phyloP scores from a whole-genome alignment of 805 yeast genomes.

The Sporopachydermia quercuum region DNA sequence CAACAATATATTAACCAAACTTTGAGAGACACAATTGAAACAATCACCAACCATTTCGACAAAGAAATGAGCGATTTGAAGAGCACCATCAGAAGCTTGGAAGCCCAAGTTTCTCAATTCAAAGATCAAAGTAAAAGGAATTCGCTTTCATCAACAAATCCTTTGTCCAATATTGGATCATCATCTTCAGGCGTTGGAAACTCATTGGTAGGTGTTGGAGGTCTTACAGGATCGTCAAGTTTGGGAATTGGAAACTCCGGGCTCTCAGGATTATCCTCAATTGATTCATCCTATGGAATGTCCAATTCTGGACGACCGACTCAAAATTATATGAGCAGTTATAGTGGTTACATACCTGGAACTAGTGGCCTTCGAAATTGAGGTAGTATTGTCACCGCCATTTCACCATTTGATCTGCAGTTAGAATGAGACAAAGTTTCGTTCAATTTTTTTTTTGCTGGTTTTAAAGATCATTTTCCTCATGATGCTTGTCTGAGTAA shows the following conservation, averaged over 20 bases:
- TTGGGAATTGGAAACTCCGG: not conserved
- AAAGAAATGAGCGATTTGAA: not conserved
- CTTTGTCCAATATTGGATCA: not conserved
- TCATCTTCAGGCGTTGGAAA: not conserved
- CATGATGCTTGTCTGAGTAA: too few relatives aligned
- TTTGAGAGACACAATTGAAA: not conserved
- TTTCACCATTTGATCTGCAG: too few relatives aligned
- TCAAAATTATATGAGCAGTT: conserved; percentile 1
- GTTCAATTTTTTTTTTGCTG: too few relatives aligned
- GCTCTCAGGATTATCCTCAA: not conserved
- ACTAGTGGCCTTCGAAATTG: not conserved
- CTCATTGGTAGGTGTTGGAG: not conserved
- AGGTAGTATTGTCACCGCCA: too few relatives aligned
- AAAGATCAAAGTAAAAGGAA: conserved; percentile 1
- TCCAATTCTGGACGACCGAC: not conserved
- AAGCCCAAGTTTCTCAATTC: not conserved
- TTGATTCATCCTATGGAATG: not conserved
- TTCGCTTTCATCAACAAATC: not conserved
- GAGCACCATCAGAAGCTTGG: not conserved
- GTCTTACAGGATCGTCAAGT: not conserved
- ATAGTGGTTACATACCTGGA: not conserved
- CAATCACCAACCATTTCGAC: not conserved
- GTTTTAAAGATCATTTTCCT: too few relatives aligned
- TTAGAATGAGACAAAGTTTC: too few relatives aligned
- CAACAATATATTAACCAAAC: conserved; percentile 1